These are phyloP conservation scores for Neurospora tetraspora DNA, from an alignment of 495 filamentous ascomycete species.

Conservation along the genomic window DNA sequence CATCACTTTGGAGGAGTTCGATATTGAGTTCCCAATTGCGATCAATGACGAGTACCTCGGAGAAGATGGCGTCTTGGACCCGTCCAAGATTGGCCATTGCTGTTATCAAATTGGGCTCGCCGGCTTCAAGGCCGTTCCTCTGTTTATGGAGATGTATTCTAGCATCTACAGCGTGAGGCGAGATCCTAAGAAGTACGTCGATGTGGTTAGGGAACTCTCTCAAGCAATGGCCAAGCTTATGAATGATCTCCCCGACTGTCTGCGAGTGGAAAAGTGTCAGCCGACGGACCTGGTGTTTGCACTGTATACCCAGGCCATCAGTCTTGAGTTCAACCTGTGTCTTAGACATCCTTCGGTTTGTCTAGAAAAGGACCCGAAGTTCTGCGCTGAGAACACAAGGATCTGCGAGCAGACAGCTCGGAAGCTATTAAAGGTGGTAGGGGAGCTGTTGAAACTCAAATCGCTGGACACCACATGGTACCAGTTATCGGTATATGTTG, in stretches of 20 bases:
- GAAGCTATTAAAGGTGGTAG: constrained; percentile 50
- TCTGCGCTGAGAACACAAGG: constrained; percentile 55
- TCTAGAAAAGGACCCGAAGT: constrained; percentile 45
- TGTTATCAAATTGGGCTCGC: constrained; percentile 53
- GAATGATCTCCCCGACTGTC: constrained; percentile 46
- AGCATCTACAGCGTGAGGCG: constrained; percentile 58
- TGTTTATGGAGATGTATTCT: constrained; percentile 61
- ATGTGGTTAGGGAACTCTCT: constrained; percentile 1
- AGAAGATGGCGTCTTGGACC: constrained; percentile 40
- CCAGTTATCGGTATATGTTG: constrained; percentile 56
- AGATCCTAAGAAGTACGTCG: constrained; percentile 47
- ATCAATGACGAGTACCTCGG: constrained; percentile 56
- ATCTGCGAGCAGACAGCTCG: constrained; percentile 57
- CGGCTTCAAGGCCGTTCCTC: constrained; percentile 46
- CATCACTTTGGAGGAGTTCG: constrained; percentile 58
- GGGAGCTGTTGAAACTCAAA: constrained; percentile 47
- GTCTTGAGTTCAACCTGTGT: constrained; percentile 37
- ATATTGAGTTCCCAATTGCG: constrained; percentile 61
- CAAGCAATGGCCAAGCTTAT: constrained; percentile 43
- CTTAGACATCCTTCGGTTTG: constrained; percentile 66
- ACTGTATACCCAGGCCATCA: constrained; percentile 37
- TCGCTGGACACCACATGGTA: constrained; percentile 80
- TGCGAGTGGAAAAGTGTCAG: constrained; percentile 38
- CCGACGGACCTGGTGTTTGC: constrained; percentile 43
- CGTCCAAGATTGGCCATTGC: constrained; percentile 45